Evolutionary conservation across 129 eudicot species (phyloP), one percentile per base, ranked within the genome.

Genomic region (Silybum marianum): DNA sequence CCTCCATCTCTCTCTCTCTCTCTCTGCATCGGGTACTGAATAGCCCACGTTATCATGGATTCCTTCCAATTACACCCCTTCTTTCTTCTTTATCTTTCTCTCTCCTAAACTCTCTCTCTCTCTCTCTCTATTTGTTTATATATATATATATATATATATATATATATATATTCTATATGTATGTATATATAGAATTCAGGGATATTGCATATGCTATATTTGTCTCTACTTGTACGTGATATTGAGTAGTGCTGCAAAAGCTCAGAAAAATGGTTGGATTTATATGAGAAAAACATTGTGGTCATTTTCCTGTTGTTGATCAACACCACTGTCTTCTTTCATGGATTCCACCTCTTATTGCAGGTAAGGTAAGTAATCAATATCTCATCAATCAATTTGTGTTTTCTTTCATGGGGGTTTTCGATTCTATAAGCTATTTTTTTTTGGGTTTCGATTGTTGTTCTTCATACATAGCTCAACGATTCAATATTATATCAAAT

Each of bases 11-110:
- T 18, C 16, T 48, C 62, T 1, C 34, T 67, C 46, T 34, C 71
- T 54, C 30, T 16, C 79, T 67, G 77, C 81, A 70, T 76, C 75
- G 80, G 82, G 83, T 78, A 46, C 79, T 78, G 89, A 80, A 88
- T 79, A 85, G 74, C 89, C 89, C 89, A 86, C 86, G 89, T 88
- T 80, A 81, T 85, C 85, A 81, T 83, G 86, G 88, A 80, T 85
- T 69, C 83, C 84, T 16, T 78, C 5, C 77, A 77, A 73, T 67
- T 86, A 34, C 62, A 28, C 13, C 74, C 73, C 72, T 75, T 69
- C 78, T 78, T 76, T 74, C 79, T 75, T 71, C 81, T 70, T 30
- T 72, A 62, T 69, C 78, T 71, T 81, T 83, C 76, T 74, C 34
- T 23, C 39, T 28, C 26, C 80, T 46, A 5, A 65, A 42, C 48